Evolutionary conservation across 352 stramenopile species (phyloP).

Genomic region (Phytophthora tentaculata): DNA sequence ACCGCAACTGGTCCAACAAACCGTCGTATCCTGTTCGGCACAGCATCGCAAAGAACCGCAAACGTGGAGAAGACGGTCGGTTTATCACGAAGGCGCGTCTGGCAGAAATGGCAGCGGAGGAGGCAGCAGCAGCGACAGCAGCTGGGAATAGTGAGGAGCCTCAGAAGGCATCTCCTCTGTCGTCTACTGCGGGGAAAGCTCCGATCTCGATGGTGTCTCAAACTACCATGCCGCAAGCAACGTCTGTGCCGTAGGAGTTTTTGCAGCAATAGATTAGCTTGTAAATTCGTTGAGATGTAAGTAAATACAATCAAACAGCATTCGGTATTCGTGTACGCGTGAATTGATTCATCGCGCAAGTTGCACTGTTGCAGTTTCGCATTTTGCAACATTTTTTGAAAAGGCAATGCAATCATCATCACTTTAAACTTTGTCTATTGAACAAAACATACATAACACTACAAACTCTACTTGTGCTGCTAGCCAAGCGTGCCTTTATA

Average conservation of each 20-base stretch:
- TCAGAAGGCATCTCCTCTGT: constrained; percentile 24
- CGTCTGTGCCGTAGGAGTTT: constrained; percentile 35
- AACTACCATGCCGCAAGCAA: constrained; percentile 36
- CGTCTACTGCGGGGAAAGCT: constrained; percentile 19
- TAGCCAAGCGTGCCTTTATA: constrained; percentile 31
- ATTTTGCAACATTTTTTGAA: too few species aligned
- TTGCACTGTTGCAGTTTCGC: too few species aligned
- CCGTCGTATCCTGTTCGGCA: constrained; percentile 84
- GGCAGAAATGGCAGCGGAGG: constrained; percentile 73
- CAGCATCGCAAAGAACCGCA: constrained; percentile 85
- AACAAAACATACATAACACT: not conserved
- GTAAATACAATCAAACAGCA: constrained; percentile 12
- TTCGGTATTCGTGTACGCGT: not conserved
- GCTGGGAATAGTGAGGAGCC: constrained; percentile 19
- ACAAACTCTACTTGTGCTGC: constrained; percentile 3
- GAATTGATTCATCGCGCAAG: not conserved
- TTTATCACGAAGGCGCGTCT: constrained; percentile 84
- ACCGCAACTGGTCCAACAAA: constrained; percentile 88
- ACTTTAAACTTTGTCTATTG: not conserved
- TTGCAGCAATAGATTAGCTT: constrained; percentile 35
- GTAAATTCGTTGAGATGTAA: constrained; percentile 30
- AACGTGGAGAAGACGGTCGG: constrained; percentile 80
- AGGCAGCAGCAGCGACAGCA: constrained; percentile 30
- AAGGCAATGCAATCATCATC: not conserved
- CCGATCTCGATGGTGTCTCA: constrained; percentile 27